Conservation (phyloP, 2,329 filamentous ascomycete genomes). For the Xylaria sp. region DNA sequence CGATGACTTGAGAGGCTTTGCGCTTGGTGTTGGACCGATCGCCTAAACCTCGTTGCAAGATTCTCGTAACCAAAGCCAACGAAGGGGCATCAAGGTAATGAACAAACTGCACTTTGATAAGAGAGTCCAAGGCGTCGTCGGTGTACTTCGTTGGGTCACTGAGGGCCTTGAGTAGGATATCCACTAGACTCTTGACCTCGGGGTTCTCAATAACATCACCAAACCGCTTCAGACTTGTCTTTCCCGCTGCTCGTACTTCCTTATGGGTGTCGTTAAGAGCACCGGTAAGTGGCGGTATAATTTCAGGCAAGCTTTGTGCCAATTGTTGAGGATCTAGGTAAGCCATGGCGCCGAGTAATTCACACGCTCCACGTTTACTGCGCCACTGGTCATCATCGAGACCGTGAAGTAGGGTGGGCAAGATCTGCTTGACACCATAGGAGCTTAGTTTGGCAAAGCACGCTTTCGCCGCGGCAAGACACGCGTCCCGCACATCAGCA, state of each 20-base stretch:
- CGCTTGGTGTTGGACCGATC: constrained; percentile 95
- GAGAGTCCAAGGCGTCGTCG: constrained; percentile 86
- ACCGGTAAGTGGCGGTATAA: constrained; percentile 92
- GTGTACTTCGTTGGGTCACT: constrained; percentile 98
- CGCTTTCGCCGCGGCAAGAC: constrained; percentile 89
- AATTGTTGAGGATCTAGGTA: constrained; percentile 97
- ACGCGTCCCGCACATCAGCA: constrained; percentile 88
- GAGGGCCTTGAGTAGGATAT: constrained; percentile 90
- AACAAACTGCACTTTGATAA: constrained; percentile 98
- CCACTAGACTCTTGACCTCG: constrained; percentile 91
- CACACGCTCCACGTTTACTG: constrained; percentile 97
- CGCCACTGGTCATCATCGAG: constrained; percentile 97
- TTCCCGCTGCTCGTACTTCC: constrained; percentile 89
- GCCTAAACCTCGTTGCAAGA: constrained; percentile 87
- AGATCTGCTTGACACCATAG: constrained; percentile 91
- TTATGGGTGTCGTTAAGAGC: constrained; percentile 98
- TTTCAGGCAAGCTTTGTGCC: constrained; percentile 88
- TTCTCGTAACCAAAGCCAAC: constrained; percentile 90
- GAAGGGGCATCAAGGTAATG: constrained; percentile 99
- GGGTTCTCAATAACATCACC: constrained; percentile 98
- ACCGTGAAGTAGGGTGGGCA: constrained; percentile 89
- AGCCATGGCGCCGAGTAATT: constrained; percentile 96
- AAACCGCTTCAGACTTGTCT: constrained; percentile 95
- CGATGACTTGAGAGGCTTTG: constrained; percentile 96
- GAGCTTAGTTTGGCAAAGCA: constrained; percentile 94